phyloP scores from a whole-genome alignment of 805 yeast genomes.

The Wickerhamomyces queroliae region DNA sequence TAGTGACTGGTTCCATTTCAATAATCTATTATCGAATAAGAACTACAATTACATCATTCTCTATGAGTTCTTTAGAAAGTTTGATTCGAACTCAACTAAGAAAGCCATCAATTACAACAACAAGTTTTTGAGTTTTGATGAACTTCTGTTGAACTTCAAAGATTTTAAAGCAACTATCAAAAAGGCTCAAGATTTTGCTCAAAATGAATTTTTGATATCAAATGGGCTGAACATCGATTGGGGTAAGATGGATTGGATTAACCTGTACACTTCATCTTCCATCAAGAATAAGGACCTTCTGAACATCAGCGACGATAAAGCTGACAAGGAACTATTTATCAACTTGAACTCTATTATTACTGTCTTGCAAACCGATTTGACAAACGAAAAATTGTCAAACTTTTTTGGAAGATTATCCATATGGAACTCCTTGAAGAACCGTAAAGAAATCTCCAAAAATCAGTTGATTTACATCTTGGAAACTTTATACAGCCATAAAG shows the following conservation, averaged over 20 bases:
- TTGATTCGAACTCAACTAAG: slow-evolving; percentile 28
- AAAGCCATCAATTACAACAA: slow-evolving; percentile 33
- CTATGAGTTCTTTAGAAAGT: slow-evolving; percentile 47
- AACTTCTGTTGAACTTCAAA: slow-evolving; percentile 22
- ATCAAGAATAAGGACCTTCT: slow-evolving; percentile 3
- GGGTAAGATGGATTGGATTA: slow-evolving; percentile 24
- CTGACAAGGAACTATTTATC: slow-evolving; percentile 20
- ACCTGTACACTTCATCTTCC: slow-evolving; percentile 21
- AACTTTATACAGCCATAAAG: slow-evolving; percentile 31
- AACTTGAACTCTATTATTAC: slow-evolving; percentile 34
- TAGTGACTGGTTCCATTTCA: slow-evolving; percentile 71
- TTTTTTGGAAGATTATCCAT: slow-evolving; percentile 26
- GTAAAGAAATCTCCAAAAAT: slow-evolving; percentile 27
- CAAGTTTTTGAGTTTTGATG: slow-evolving; percentile 32
- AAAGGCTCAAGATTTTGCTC: slow-evolving; percentile 26
- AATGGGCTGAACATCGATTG: slow-evolving; percentile 27
- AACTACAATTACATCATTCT: slow-evolving; percentile 44
- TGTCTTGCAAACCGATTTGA: slow-evolving; percentile 34
- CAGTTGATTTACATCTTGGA: slow-evolving; percentile 28
- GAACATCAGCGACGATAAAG: slow-evolving; percentile 6
- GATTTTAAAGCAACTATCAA: slow-evolving; percentile 28
- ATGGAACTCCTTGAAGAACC: slow-evolving; percentile 22
- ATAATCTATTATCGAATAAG: slow-evolving; percentile 43
- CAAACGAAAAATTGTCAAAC: slow-evolving; percentile 27
- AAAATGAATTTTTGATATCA: slow-evolving; percentile 22